Conservation (phyloP, 352 stramenopile species). For the Phytopythium boreale region DNA sequence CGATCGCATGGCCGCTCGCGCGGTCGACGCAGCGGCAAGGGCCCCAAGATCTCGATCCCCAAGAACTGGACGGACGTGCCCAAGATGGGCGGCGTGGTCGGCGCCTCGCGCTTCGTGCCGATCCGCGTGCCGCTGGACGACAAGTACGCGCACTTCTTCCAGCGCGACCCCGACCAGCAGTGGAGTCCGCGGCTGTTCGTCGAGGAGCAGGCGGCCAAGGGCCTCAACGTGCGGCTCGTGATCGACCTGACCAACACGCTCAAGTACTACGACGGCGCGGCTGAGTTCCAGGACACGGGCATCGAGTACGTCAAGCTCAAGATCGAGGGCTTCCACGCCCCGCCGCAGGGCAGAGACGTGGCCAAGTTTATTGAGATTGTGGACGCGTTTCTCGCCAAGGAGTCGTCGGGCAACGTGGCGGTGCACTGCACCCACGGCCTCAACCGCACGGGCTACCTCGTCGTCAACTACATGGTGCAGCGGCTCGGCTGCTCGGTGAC, state of each 20-base stretch:
- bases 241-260: conserved; percentile 84
- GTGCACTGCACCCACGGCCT: conserved; percentile 82
- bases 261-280: conserved; percentile 76
- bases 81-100: conserved; percentile 65
- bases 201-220: conserved; percentile 27
- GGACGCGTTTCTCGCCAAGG: conserved; percentile 45
- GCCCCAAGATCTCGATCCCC: conserved; percentile 43
- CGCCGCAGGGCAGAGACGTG: conserved; percentile 47
- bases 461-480: conserved; percentile 73
- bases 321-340: conserved; percentile 69
- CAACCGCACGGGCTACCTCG: conserved; percentile 75
- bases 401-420: conserved; percentile 44
- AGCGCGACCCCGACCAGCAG: conserved; percentile 23
- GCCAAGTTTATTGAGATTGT: conserved; percentile 61
- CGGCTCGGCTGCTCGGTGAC: conserved; percentile 41
- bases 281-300: conserved; percentile 37
- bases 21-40: conserved; percentile 10
- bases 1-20: not conserved
- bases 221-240: conserved; percentile 56
- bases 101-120: conserved; percentile 51
- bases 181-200: conserved; percentile 66
- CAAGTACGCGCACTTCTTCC: conserved; percentile 52
- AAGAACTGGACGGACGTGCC: conserved; percentile 82
- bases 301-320: conserved; percentile 76
- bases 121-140: conserved; percentile 71